Conservation (phyloP, 495 filamentous ascomycete genomes). For the Penicillium nucicola region DNA sequence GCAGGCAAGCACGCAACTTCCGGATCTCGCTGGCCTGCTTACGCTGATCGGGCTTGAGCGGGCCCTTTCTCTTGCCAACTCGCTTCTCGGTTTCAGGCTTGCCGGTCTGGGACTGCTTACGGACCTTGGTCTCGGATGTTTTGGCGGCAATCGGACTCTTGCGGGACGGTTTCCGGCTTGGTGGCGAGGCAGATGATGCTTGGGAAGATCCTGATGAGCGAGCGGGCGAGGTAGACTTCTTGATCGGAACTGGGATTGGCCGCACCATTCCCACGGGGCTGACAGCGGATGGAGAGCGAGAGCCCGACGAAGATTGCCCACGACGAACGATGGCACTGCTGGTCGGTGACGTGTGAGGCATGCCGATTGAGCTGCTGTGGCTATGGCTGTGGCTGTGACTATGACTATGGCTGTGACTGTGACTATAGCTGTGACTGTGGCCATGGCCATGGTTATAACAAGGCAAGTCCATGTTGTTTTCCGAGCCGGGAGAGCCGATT, state of each 20-base stretch:
- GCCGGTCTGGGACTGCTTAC: constrained; percentile 65
- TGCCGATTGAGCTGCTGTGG: constrained; percentile 35
- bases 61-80: constrained; percentile 80
- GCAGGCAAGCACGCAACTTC: constrained; percentile 84
- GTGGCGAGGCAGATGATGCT: constrained; percentile 61
- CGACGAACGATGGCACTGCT: constrained; percentile 40
- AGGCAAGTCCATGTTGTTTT: constrained; percentile 62
- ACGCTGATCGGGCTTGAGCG: constrained; percentile 85
- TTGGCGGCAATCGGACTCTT: constrained; percentile 78
- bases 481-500: constrained; percentile 65
- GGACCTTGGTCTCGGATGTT: constrained; percentile 73
- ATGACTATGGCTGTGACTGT: constrained; percentile 23
- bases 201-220: constrained; percentile 52
- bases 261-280: constrained; percentile 68
- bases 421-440: constrained; percentile 13
- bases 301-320: constrained; percentile 40
- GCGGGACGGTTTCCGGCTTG: constrained; percentile 62
- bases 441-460: constrained; percentile 28
- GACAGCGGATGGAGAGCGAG: constrained; percentile 52
- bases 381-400: constrained; percentile 12
- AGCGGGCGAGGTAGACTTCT: constrained; percentile 59
- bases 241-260: constrained; percentile 62
- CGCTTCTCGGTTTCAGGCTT: constrained; percentile 88
- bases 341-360: constrained; percentile 21
- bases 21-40: constrained; percentile 93